Evolutionary conservation across 768 basidiomycete species (phyloP).

Genomic region (Pholiota conissans): DNA sequence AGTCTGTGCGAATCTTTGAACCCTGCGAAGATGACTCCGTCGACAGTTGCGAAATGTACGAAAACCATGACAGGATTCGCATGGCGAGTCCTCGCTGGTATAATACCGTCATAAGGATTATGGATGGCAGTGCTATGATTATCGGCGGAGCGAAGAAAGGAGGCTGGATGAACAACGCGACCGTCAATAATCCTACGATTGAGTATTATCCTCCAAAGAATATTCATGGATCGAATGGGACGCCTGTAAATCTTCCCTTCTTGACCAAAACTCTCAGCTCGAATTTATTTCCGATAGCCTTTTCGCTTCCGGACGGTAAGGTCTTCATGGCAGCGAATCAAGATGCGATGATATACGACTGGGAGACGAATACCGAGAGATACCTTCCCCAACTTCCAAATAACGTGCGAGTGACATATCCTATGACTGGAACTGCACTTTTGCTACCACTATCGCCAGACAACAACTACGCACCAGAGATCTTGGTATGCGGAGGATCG

Average conservation of each 20-base stretch:
- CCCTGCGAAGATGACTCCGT: conserved; percentile 56
- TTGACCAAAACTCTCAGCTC: conserved; percentile 72
- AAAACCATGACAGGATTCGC: conserved; percentile 61
- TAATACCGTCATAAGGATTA: conserved; percentile 65
- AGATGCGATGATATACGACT: conserved; percentile 80
- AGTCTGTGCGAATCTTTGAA: conserved; percentile 69
- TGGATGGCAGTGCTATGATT: conserved; percentile 82
- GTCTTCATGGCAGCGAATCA: conserved; percentile 79
- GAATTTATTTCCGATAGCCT: conserved; percentile 82
- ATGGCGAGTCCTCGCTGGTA: conserved; percentile 86
- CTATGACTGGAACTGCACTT: conserved; percentile 76
- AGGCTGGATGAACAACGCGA: conserved; percentile 84
- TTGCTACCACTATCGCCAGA: conserved; percentile 68
- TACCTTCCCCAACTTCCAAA: conserved; percentile 72
- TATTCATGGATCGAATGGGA: conserved; percentile 64
- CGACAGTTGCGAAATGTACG: conserved; percentile 59
- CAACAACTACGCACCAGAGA: conserved; percentile 63
- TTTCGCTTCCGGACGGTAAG: conserved; percentile 66
- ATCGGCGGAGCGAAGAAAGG: conserved; percentile 81
- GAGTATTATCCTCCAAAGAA: conserved; percentile 84
- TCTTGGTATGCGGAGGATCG: conserved; percentile 81
- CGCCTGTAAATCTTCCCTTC: conserved; percentile 65
- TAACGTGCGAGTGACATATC: conserved; percentile 79
- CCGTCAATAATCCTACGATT: conserved; percentile 78
- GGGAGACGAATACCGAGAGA: conserved; percentile 60